Conservation (phyloP, 2,329 filamentous ascomycete species). For the Chrysoporthe puriensis region DNA sequence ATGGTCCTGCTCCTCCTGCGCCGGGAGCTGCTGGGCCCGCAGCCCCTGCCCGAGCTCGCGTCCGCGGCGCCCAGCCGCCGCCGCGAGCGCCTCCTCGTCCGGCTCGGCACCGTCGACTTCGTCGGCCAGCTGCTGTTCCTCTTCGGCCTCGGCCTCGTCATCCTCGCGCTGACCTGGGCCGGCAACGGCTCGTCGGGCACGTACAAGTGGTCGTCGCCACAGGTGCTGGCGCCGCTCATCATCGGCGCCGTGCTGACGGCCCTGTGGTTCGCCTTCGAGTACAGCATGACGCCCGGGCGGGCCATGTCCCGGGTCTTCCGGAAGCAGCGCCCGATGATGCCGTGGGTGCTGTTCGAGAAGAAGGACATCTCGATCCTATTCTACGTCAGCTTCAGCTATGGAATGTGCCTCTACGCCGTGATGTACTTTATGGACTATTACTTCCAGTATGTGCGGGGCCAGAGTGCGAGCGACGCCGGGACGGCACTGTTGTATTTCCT, state of each 20-base stretch:
- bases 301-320: conserved; percentile 53
- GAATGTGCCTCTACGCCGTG: conserved; percentile 56
- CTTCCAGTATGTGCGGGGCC: conserved; percentile 64
- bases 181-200: conserved; percentile 43
- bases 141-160: conserved; percentile 55
- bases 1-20: conserved; percentile 60
- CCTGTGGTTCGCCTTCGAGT: conserved; percentile 55
- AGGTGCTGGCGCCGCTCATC: conserved; percentile 54
- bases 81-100: conserved; percentile 42
- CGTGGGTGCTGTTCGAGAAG: conserved; percentile 59
- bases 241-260: conserved; percentile 47
- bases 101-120: conserved; percentile 58
- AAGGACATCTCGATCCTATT: conserved; percentile 65
- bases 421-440: conserved; percentile 72
- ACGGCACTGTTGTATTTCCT: conserved; percentile 65
- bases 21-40: conserved; percentile 59
- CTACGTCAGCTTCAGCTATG: conserved; percentile 63
- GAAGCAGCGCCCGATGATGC: conserved; percentile 65
- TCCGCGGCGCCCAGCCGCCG: conserved; percentile 18
- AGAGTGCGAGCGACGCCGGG: conserved; percentile 53
- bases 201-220: conserved; percentile 54
- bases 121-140: conserved; percentile 62
- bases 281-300: conserved; percentile 55
- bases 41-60: conserved; percentile 48
- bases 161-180: conserved; percentile 60